phyloP scores from a whole-genome alignment of 257 asterid species.

The Fraxinus americana region DNA sequence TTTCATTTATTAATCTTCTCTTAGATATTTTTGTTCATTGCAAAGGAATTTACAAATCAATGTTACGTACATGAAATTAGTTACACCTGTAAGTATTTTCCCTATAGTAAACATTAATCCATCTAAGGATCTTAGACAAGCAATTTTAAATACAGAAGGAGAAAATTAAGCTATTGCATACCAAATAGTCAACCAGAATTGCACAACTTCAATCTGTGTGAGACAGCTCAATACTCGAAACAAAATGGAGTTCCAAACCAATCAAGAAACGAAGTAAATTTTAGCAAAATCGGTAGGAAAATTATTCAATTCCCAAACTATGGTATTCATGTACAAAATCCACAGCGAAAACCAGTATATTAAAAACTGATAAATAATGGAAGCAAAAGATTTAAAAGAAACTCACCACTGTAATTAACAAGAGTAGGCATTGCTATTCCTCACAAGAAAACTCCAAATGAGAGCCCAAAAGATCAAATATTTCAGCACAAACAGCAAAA shows the following conservation, averaged over 20 bases:
- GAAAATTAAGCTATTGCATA: background rate
- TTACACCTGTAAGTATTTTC: background rate
- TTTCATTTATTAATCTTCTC: background rate
- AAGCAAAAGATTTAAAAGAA: background rate
- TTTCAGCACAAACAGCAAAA: conserved; percentile 48
- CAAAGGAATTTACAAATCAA: background rate
- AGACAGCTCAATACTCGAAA: conserved; percentile 12
- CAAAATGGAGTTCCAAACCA: conserved; percentile 20
- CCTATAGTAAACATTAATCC: background rate
- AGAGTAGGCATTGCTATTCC: conserved; percentile 79
- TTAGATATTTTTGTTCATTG: too few species aligned
- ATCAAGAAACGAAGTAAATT: background rate
- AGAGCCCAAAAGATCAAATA: conserved; percentile 48
- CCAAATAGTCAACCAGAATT: background rate
- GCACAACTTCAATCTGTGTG: background rate
- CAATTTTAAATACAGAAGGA: conserved; percentile 1
- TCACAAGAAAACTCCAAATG: conserved; percentile 49
- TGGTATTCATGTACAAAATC: background rate
- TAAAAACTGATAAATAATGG: background rate
- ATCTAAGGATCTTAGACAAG: conserved; percentile 18
- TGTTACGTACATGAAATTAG: background rate
- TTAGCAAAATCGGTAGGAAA: background rate
- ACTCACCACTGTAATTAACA: conserved; percentile 87
- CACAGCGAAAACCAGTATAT: conserved; percentile 6
- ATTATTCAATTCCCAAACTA: too few species aligned